Percentiles rank a stretch among this genome's conserved stretches.
Evolutionary conservation across 306 rosid species (phyloP).

Genomic region (Abrus pulchellus): DNA sequence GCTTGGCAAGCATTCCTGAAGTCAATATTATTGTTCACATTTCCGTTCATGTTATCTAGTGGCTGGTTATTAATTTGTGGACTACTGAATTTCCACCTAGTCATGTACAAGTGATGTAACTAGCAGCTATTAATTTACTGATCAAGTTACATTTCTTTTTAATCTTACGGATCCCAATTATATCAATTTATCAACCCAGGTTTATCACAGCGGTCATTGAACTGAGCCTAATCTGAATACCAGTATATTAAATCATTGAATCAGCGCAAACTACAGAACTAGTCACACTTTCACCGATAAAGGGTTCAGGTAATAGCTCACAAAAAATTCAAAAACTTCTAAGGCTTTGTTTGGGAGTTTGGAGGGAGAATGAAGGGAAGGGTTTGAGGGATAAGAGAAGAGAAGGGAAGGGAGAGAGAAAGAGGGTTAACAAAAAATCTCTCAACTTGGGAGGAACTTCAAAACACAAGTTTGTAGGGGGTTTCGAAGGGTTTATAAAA

Average conservation of each 20-base stretch:
- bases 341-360: no score
- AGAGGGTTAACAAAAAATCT: no score
- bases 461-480: no score
- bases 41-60: background rate
- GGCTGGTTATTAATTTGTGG: background rate
- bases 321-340: no score
- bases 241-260: background rate
- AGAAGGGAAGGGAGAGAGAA: no score
- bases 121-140: background rate
- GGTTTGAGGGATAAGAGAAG: no score
- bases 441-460: no score
- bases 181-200: no score
- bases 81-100: background rate
- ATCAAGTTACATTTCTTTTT: background rate
- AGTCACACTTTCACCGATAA: background rate
- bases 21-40: background rate
- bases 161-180: background rate
- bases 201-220: background rate
- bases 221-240: no score
- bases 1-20: background rate
- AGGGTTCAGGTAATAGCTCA: background rate
- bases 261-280: background rate
- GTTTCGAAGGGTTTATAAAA: no score
- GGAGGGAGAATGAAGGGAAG: no score
- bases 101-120: background rate